Base-by-base conservation (phyloP, 2,329 filamentous ascomycete genomes). In the Alternaria viburni region DNA sequence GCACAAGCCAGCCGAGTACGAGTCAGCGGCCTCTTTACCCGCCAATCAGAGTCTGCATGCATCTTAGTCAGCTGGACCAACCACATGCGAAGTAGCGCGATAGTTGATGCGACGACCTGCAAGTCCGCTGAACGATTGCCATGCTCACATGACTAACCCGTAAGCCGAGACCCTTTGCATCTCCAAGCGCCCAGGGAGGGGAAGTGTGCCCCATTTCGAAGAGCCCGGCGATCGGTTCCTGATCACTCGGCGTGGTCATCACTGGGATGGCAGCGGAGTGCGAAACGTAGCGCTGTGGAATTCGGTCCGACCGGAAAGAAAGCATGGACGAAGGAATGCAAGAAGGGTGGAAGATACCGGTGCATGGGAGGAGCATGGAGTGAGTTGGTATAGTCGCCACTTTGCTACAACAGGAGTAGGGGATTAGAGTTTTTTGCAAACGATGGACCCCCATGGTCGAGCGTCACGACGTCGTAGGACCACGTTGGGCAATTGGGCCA, bases 241-340 rank as follows among this genome's bases (percentile, higher is more conserved):
- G 59, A 59, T 50, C 47, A 58, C 36, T 59, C 54, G 36, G 47
- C 23, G 23, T 54, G 25, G 19, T 44, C 47, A 43, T 44, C 43
- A 32, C 41, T 52, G n/a, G 54, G 21, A 43, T 59, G 56, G 49
- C 55, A 59, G 50, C 49, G 58, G 49, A 36, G 49, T 17, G 54
- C 62, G 62, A 64, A 61, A 61, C 62, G 44, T 64, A 57, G 54
- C 58, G 62, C 21, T 43, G 58, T 61, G 32, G 19, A 9, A 64
- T 45, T 64, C 62, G 62, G 62, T 45, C 62, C 62, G 62, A 64
- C 15, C 36, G 36, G 7, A n/a, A 4, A 49, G 7, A 21, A 47
- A 62, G 49, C 57, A 56, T 57, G 28, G 57, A 54, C 58, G 41
- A 43, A 51, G 44, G 47, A 51, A 32, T 11, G 36, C 26, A 58